Base-by-base conservation (phyloP, 2,329 filamentous ascomycete species). In the Cladosporium phlei region DNA sequence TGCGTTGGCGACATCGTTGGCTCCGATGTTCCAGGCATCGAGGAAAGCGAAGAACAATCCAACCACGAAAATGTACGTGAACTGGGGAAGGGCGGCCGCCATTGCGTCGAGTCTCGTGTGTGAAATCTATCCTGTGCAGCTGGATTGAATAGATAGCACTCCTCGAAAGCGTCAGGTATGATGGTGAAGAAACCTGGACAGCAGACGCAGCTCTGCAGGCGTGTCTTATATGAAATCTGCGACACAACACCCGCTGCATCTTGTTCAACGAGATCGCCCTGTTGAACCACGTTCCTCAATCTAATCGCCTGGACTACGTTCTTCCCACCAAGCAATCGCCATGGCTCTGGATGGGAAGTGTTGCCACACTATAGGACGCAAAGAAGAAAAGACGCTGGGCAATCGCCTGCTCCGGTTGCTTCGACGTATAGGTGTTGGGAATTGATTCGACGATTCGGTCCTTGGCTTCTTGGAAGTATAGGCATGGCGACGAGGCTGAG, bases 21-120 rank as follows among this genome's bases (percentile, higher is more conserved):
- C 68, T 68, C 76, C 78, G 49, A 80, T 80, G 55, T 80, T 82
- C 77, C 77, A 83, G 38, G 79, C 79, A 60, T 82, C 79, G 17
- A 83, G 74, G 59, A 79, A 79, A 49, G 79, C 76, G 62, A 83
- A 83, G 46, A 82, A 71, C 51, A 76, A 75, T 62, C 75, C 78
- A 38, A 82, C 71, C 55, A 77, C 79, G 52, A 82, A 77, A 50
- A 82, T 70, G 59, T 80, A 82, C 62, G 80, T 74, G 48, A 73
- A 81, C 56, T 82, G 73, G 45, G 70, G 68, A 37, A 77, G 57
- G 35, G 58, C 59, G 22, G 55, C 55, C 65, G 55, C 55, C 65
- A 68, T 67, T 22, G 47, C 49, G 24, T 20, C 30, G 50, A 25
- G 28, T 42, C 20, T 42, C 30, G 11, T 37, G 20, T 14, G 9